Conservation (phyloP, 106 monocot genomes). For the Vanilla planifolia region DNA sequence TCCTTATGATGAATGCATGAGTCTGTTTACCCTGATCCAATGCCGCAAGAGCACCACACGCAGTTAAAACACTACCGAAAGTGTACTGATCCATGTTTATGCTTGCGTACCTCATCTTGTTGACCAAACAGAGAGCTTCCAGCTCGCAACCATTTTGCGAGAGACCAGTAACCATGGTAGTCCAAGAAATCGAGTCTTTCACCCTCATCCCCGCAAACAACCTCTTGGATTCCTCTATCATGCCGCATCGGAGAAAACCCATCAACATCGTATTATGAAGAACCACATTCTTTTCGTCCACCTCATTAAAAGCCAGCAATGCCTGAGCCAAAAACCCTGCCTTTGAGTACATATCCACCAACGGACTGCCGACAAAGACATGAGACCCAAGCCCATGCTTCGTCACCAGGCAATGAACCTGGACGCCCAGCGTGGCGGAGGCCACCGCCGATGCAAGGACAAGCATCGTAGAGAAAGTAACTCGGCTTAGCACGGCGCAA, state of each 20-base stretch:
- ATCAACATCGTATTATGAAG: slow-evolving; percentile 77
- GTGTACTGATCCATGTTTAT: slow-evolving; percentile 66
- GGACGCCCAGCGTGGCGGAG: slow-evolving; percentile 28
- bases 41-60: slow-evolving; percentile 60
- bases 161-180: slow-evolving; percentile 60
- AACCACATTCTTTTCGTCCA: slow-evolving; percentile 51
- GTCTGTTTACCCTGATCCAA: slow-evolving; percentile 46
- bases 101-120: slow-evolving; percentile 43
- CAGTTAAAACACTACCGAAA: slow-evolving; percentile 63
- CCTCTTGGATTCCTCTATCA: slow-evolving; percentile 51
- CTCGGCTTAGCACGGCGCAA: slow-evolving; percentile 19
- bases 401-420: slow-evolving; percentile 56
- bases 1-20: slow-evolving; percentile 54
- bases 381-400: slow-evolving; percentile 38
- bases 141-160: slow-evolving; percentile 30
- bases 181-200: slow-evolving; percentile 71
- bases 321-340: slow-evolving; percentile 35
- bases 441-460: slow-evolving; percentile 29
- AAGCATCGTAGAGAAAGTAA: slow-evolving; percentile 66
- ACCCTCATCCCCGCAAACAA: slow-evolving; percentile 56
- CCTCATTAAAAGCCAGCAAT: slow-evolving; percentile 39
- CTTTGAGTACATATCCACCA: slow-evolving; percentile 70
- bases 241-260: slow-evolving; percentile 49
- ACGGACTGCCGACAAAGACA: slow-evolving; percentile 72
- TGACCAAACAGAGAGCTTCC: slow-evolving; percentile 42